Evolutionary conservation across 345 rosid genomes (phyloP).

Genomic region (Nasturtium officinale): DNA sequence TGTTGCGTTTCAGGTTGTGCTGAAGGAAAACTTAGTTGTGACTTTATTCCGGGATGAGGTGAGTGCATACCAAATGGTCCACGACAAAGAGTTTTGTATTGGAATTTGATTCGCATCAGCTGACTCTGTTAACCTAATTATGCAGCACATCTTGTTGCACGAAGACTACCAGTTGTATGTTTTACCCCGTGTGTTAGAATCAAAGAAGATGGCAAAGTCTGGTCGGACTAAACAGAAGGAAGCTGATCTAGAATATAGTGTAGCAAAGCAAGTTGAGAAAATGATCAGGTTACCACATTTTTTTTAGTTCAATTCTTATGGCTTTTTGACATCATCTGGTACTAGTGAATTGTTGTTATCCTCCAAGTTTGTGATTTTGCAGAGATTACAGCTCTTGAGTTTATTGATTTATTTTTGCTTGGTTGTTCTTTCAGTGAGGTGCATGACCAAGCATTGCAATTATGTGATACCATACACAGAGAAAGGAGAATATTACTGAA

Average conservation of each 20-base stretch:
- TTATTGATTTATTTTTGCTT: constrained; percentile 27
- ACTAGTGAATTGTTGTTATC: constrained; percentile 16
- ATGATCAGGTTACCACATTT: constrained; percentile 72
- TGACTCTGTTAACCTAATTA: constrained; percentile 41
- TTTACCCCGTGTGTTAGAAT: constrained; percentile 92
- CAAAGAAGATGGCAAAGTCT: constrained; percentile 97
- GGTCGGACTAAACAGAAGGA: constrained; percentile 95
- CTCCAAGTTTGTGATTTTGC: constrained; percentile 2
- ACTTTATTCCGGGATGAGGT: constrained; percentile 96
- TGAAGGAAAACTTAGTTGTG: constrained; percentile 89
- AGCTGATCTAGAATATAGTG: constrained; percentile 93
- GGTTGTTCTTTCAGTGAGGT: constrained; percentile 74
- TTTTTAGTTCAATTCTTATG: background rate
- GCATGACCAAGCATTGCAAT: constrained; percentile 84
- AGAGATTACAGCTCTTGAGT: constrained; percentile 18
- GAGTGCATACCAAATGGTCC: constrained; percentile 37
- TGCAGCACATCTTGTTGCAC: constrained; percentile 84
- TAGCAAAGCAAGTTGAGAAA: constrained; percentile 98
- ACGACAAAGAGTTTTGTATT: constrained; percentile 16
- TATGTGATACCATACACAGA: constrained; percentile 78
- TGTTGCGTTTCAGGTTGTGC: constrained; percentile 69
- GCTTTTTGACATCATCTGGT: constrained; percentile 19
- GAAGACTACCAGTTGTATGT: constrained; percentile 96
- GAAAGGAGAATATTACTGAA: constrained; percentile 93
- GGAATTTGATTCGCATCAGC: constrained; percentile 29